Conservation (phyloP, 2,329 filamentous ascomycete genomes). For the Fusarium sp. region DNA sequence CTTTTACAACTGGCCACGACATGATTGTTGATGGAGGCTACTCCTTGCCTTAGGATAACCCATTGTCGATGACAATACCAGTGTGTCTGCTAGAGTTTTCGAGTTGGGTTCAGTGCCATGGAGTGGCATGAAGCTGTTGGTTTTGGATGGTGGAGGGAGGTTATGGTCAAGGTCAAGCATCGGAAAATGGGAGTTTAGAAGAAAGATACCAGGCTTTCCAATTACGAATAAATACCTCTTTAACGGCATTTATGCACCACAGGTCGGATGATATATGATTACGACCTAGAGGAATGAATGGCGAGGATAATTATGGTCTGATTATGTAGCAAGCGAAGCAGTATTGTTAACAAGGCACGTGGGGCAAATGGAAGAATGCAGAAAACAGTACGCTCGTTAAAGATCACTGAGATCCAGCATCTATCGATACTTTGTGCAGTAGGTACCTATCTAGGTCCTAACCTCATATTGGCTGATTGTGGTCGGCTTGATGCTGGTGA, state of each 20-base stretch:
- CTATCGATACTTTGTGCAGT: too few species aligned
- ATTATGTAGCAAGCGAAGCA: background rate
- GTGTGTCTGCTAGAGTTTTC: background rate
- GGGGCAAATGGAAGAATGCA: constrained; percentile 1
- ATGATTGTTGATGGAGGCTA: constrained; percentile 82
- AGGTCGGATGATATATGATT: background rate
- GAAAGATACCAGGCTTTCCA: background rate
- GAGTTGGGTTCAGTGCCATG: background rate
- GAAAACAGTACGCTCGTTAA: background rate
- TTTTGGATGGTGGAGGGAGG: background rate
- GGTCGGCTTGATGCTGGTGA: background rate
- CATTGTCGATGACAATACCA: constrained; percentile 19
- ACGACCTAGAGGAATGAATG: too few species aligned
- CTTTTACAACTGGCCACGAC: constrained; percentile 80
- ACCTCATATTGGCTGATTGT: background rate
- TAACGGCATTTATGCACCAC: constrained; percentile 1
- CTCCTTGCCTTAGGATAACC: constrained; percentile 55
- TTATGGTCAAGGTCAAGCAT: background rate
- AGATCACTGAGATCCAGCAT: background rate
- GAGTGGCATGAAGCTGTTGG: background rate
- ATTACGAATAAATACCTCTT: background rate
- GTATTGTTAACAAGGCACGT: background rate
- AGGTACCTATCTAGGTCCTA: too few species aligned
- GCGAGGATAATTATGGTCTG: background rate
- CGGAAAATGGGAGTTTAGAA: constrained; percentile 7